Base-by-base conservation (phyloP, 345 rosid species). In the Salix arbutifolia region DNA sequence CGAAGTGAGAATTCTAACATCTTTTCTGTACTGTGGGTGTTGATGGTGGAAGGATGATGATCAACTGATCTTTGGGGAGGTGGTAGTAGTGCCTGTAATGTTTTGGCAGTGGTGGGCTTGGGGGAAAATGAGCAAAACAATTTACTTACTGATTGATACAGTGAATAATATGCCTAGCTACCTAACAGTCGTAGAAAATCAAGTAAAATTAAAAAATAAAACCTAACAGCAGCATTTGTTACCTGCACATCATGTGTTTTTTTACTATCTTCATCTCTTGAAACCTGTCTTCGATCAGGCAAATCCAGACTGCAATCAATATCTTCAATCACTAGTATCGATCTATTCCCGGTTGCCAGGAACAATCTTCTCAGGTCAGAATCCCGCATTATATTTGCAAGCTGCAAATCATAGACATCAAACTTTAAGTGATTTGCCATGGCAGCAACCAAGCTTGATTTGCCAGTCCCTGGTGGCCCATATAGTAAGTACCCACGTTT, bases 391-490 rank as follows among this genome's bases (percentile, higher is more conserved):
- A 90, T 44, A 67, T 79, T 82, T 1, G 81, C 76, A 46, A 88
- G 87, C 67, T 87, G 85, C 78, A 90, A 78, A 76, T 88, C 93
- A 78, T 84, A 90, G 16, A 88, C 80, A 77, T 90, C 89, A 17
- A 90, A 90, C 73, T 82, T 87, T 0, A 88, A 31, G n/a, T 88
- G 84, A 77, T 90, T 87, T 25, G 91, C 94, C 83, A 87, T 87
- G 1, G 90, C 94, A 1, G 94, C 91, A 76, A 87, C 76, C 85
- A 88, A 81, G 8, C 89, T 90, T 0, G 91, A 90, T 78, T 88
- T 88, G 8, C 91, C 91, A 1, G 91, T 90, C 5, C 93, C 90
- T 0, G 93, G 91, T 19, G 90, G 89, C 21, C 91, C 93, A 67
- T 82, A 84, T 60, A 87, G 65, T 70, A 90, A 81, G 50, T 84